A percentile compares a stretch with the other conserved stretches of the same genome.
These are phyloP conservation scores for Pseudogymnoascus sp. DNA, from an alignment of 2,329 filamentous ascomycete species.

Conservation along the genomic window DNA sequence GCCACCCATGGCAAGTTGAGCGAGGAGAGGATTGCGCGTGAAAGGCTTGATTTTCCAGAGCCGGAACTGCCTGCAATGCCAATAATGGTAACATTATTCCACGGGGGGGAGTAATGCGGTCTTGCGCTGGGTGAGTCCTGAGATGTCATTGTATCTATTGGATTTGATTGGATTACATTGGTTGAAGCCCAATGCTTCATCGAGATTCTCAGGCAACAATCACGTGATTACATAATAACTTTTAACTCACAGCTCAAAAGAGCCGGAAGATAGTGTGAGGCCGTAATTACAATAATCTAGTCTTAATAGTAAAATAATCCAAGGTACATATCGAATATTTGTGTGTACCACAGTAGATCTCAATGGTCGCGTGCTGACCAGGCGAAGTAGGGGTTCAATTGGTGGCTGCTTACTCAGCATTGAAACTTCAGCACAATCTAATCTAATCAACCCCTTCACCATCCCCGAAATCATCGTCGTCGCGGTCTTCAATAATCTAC, in stretches of 20 bases:
- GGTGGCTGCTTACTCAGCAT: background rate
- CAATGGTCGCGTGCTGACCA: background rate
- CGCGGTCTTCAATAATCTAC: background rate
- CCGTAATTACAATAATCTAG: background rate
- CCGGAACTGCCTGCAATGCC: slow-evolving; percentile 92
- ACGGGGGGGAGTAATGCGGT: slow-evolving; percentile 84
- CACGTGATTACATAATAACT: background rate
- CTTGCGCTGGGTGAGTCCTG: slow-evolving; percentile 33
- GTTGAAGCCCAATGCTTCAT: background rate
- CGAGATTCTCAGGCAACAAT: background rate
- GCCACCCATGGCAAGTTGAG: slow-evolving; percentile 96
- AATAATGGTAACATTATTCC: slow-evolving; percentile 94
- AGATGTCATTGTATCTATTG: slow-evolving; percentile 16
- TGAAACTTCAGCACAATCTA: background rate
- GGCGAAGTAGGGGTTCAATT: slow-evolving; percentile 1
- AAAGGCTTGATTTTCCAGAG: slow-evolving; percentile 88
- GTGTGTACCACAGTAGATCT: background rate
- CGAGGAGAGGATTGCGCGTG: slow-evolving; percentile 80
- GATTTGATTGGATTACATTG: slow-evolving; percentile 3
- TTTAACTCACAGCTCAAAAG: background rate
- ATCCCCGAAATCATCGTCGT: slow-evolving; percentile 7
- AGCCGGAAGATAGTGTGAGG: background rate
- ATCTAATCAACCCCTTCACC: slow-evolving; percentile 7
- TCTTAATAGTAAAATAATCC: background rate
- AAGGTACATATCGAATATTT: background rate